These are phyloP conservation scores for Colletotrichum scovillei DNA, from an alignment of 2,329 filamentous ascomycete species.

Conservation along the genomic window DNA sequence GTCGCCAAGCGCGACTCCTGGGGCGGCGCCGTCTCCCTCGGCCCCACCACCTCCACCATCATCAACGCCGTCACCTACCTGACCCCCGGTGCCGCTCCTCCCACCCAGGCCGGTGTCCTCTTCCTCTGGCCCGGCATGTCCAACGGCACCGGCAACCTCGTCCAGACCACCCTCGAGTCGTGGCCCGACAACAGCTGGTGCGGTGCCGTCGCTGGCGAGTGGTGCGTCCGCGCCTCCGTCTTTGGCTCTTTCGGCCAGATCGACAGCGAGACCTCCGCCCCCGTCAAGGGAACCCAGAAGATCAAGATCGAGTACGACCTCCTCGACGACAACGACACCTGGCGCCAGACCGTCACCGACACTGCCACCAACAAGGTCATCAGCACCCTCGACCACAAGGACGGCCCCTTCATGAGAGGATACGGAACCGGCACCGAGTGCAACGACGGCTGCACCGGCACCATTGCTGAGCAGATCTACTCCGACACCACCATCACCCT, in stretches of 20 bases:
- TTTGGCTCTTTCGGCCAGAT: constrained; percentile 42
- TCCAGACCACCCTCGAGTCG: constrained; percentile 54
- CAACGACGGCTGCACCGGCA: constrained; percentile 49
- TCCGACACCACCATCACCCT: constrained; percentile 52
- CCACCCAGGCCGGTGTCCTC: constrained; percentile 49
- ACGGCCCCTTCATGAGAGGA: constrained; percentile 51
- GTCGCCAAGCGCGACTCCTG: constrained; percentile 18
- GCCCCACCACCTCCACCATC: constrained; percentile 42
- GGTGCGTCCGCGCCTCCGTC: constrained; percentile 46
- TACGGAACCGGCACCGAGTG: constrained; percentile 55
- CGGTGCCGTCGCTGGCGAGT: constrained; percentile 50
- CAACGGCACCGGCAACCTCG: constrained; percentile 55
- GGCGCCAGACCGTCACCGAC: constrained; percentile 47
- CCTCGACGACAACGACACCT: constrained; percentile 38
- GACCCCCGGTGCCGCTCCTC: constrained; percentile 52
- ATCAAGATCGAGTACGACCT: constrained; percentile 38
- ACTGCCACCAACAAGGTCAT: constrained; percentile 46
- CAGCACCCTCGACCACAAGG: constrained; percentile 46
- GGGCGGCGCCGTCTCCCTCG: constrained; percentile 27
- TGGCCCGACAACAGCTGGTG: constrained; percentile 48
- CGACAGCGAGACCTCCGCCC: background rate
- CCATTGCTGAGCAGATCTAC: constrained; percentile 51
- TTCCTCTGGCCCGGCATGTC: constrained; percentile 58
- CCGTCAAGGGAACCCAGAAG: constrained; percentile 22
- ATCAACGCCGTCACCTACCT: constrained; percentile 52